Conservation (phyloP, 495 filamentous ascomycete genomes). For the Trichoderma asperelloides region DNA sequence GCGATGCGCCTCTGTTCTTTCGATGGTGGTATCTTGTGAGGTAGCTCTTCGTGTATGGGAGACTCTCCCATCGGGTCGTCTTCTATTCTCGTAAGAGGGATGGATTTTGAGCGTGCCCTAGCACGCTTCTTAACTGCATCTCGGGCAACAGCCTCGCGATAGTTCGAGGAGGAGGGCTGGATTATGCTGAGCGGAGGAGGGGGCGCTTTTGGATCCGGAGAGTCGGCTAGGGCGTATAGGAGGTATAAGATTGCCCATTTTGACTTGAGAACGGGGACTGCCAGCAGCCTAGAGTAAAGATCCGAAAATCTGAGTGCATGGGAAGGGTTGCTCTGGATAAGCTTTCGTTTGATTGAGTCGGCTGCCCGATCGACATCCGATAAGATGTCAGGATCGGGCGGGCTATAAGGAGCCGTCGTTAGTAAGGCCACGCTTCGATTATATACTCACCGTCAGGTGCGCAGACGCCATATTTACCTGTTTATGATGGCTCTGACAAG, state of each 20-base stretch:
- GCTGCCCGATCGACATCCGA: constrained; percentile 80
- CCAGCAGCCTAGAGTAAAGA: constrained; percentile 75
- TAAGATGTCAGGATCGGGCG: constrained; percentile 25
- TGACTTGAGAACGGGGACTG: constrained; percentile 81
- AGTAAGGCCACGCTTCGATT: background rate
- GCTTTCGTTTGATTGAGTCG: constrained; percentile 80
- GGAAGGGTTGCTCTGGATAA: constrained; percentile 70
- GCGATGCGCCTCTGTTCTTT: constrained; percentile 15
- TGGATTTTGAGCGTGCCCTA: constrained; percentile 20
- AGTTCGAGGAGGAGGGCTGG: constrained; percentile 15
- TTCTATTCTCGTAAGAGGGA: constrained; percentile 21
- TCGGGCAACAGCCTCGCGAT: constrained; percentile 6
- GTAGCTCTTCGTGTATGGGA: constrained; percentile 44
- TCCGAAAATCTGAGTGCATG: constrained; percentile 83
- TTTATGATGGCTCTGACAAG: constrained; percentile 42
- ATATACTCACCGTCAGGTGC: background rate
- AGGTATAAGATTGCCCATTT: constrained; percentile 96
- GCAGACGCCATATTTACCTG: constrained; percentile 24
- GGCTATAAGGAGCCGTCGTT: constrained; percentile 17
- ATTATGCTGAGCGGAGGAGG: constrained; percentile 26
- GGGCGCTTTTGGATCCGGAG: constrained; percentile 37
- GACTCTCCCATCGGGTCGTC: constrained; percentile 42
- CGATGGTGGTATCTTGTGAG: constrained; percentile 25
- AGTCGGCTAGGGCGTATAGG: constrained; percentile 69
- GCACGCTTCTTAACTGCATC: constrained; percentile 10